Base-by-base conservation (phyloP, 2,329 filamentous ascomycete genomes). In the Aspergillus sp. region DNA sequence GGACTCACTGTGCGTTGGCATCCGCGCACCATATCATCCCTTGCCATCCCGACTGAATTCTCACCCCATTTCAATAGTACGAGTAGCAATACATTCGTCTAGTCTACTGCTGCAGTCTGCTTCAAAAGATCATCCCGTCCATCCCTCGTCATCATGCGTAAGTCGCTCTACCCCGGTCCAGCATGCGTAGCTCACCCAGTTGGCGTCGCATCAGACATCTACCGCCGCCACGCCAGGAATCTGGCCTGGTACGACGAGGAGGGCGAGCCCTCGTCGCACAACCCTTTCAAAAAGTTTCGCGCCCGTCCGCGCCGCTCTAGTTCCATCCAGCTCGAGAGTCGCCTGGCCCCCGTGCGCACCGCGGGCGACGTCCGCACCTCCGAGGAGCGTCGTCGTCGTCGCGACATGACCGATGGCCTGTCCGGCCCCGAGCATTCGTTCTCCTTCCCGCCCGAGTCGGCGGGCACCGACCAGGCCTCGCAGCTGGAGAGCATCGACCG, bases 231-330 rank as follows among this genome's bases (percentile, higher is more conserved):
- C 54, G 73, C 73, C 50, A 67, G 65, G 32, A 63, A 64, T 16
- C 61, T 70, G 47, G 73, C 73, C 40, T 75, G 73, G 73, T 74
- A 74, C 53, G 70, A 72, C 51, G 59, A 68, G 13, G 69, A 73
- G 32, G 71, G 65, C 50, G 66, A 72, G 49, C 59, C 63, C 5
- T 59, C 69, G 7, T 68, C 60, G 4, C 65, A 66, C 49, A 76
- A 76, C 48, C 73, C 73, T 14, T 76, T 75, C 55, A 71, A 71
- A 47, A 74, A 73, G 49, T 67, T 71, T 55, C 65, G 65, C 36
- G 46, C 59, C 32, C 64, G 60, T 22, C 62, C 61, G 13, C 62
- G 54, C 17, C 63, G 65, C 40, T 57, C 61, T n/a, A 53, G 58
- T 30, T 65, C 67, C 32, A 60, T 65, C 26, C 61, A 67, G 44